phyloP scores from a whole-genome alignment of 2,329 filamentous ascomycete genomes.

The Colletotrichum eremochloae region DNA sequence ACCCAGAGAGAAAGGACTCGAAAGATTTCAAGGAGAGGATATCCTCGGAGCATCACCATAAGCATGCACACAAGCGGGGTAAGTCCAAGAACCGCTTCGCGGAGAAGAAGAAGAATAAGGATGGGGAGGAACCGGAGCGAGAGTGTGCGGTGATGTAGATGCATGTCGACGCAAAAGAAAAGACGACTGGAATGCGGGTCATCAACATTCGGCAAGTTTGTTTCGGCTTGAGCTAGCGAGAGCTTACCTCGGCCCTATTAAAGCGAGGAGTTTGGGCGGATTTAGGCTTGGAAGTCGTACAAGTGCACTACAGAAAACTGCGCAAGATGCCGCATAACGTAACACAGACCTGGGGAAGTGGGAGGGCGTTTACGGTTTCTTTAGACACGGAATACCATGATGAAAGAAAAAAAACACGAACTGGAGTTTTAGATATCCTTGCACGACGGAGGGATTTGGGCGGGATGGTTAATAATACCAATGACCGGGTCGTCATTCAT shows the following conservation, averaged over 20 bases:
- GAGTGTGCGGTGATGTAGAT: slow-evolving; percentile 63
- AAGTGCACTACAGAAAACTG: neutral
- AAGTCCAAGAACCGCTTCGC: slow-evolving; percentile 56
- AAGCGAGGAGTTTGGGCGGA: slow-evolving; percentile 39
- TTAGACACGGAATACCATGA: slow-evolving; percentile 34
- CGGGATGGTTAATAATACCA: slow-evolving; percentile 24
- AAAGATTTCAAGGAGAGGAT: slow-evolving; percentile 35
- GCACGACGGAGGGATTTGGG: neutral
- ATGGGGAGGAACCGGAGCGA: slow-evolving; percentile 54
- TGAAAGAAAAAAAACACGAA: slow-evolving; percentile 13
- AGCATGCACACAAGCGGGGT: slow-evolving; percentile 52
- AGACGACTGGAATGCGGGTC: neutral
- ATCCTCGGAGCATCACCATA: slow-evolving; percentile 47
- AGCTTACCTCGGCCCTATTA: slow-evolving; percentile 17
- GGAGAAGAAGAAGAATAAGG: slow-evolving; percentile 52
- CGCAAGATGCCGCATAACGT: slow-evolving; percentile 4
- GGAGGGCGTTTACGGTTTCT: slow-evolving; percentile 25
- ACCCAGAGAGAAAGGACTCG: slow-evolving; percentile 42
- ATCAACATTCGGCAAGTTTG: neutral
- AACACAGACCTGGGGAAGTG: neutral
- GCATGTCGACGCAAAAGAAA: slow-evolving; percentile 3
- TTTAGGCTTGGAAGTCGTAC: slow-evolving; percentile 25
- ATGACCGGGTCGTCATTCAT: slow-evolving; percentile 33
- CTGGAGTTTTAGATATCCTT: neutral
- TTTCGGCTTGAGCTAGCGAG: slow-evolving; percentile 21